These are phyloP conservation scores for Fusarium piperis DNA, from an alignment of 2,329 filamentous ascomycete species.

Conservation along the genomic window DNA sequence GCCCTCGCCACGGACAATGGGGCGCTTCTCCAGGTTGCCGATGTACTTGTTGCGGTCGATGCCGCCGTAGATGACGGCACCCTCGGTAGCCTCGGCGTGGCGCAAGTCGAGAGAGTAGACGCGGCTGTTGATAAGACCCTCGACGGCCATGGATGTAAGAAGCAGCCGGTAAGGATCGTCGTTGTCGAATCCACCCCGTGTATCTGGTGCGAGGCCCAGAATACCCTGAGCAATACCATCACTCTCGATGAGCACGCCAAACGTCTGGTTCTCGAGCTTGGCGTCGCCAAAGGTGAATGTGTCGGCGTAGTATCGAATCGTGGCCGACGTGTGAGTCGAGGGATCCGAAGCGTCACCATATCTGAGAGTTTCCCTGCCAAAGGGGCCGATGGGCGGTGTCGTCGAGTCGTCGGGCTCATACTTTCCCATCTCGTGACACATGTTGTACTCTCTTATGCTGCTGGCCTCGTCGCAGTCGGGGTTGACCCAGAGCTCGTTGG, in stretches of 20 bases:
- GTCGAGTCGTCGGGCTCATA: slow-evolving; percentile 56
- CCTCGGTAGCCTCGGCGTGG: slow-evolving; percentile 52
- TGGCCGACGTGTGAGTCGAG: slow-evolving; percentile 49
- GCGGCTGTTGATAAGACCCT: slow-evolving; percentile 60
- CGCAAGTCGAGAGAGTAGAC: slow-evolving; percentile 63
- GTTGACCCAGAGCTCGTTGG: slow-evolving; percentile 65
- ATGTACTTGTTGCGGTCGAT: slow-evolving; percentile 63
- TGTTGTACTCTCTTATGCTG: slow-evolving; percentile 44
- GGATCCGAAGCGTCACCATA: slow-evolving; percentile 52
- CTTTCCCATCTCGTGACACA: slow-evolving; percentile 54
- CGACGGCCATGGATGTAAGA: slow-evolving; percentile 57
- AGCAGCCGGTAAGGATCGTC: slow-evolving; percentile 62
- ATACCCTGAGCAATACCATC: slow-evolving; percentile 62
- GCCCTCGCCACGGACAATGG: slow-evolving; percentile 52
- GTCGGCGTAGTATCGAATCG: slow-evolving; percentile 58
- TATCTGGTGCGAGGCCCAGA: slow-evolving; percentile 59
- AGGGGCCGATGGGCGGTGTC: slow-evolving; percentile 50
- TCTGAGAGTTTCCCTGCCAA: slow-evolving; percentile 50
- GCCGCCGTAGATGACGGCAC: slow-evolving; percentile 64
- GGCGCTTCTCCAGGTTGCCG: slow-evolving; percentile 55
- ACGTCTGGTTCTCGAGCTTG: slow-evolving; percentile 57
- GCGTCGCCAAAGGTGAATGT: slow-evolving; percentile 56
- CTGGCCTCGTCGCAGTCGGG: slow-evolving; percentile 56
- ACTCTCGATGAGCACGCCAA: slow-evolving; percentile 58
- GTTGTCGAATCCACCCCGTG: slow-evolving; percentile 50